phyloP scores from a whole-genome alignment of 176 grass and related monocot genomes.

The Luzula sylvatica region DNA sequence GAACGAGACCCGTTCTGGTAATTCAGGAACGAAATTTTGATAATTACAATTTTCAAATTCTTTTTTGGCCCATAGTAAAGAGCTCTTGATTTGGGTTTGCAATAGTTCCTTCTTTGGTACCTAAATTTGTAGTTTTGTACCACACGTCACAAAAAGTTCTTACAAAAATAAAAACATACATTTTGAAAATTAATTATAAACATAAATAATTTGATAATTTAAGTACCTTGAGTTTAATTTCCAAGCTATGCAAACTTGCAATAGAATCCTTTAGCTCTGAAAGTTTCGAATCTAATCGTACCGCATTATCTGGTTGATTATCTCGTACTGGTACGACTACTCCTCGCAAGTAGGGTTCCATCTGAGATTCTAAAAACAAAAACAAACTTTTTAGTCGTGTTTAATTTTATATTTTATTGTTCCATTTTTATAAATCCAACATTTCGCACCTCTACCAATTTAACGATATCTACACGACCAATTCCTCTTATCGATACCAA shows the following conservation, averaged over 20 bases:
- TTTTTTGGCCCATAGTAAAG: constrained; percentile 76
- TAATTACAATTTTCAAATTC: constrained; percentile 29
- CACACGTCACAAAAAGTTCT: neutral
- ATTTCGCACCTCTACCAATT: constrained; percentile 59
- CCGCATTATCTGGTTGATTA: constrained; percentile 23
- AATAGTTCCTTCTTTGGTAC: constrained; percentile 61
- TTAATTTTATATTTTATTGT: neutral
- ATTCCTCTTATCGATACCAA: constrained; percentile 77
- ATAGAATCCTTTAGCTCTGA: constrained; percentile 58
- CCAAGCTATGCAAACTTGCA: constrained; percentile 62
- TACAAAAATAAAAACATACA: neutral
- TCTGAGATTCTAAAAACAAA: constrained; percentile 60
- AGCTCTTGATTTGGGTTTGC: constrained; percentile 77
- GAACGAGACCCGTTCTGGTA: constrained; percentile 71
- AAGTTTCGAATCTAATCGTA: constrained; percentile 40
- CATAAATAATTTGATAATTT: neutral
- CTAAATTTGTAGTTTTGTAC: constrained; percentile 26
- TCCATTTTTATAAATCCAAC: constrained; percentile 2
- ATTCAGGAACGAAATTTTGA: constrained; percentile 54
- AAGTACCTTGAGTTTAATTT: constrained; percentile 80
- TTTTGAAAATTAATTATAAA: constrained; percentile 3
- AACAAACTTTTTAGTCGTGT: neutral
- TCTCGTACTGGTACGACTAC: constrained; percentile 59
- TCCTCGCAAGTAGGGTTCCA: constrained; percentile 85
- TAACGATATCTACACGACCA: constrained; percentile 64